Base-by-base conservation (phyloP, 2,329 filamentous ascomycete genomes). In the Phyllosticta citrichinensis region DNA sequence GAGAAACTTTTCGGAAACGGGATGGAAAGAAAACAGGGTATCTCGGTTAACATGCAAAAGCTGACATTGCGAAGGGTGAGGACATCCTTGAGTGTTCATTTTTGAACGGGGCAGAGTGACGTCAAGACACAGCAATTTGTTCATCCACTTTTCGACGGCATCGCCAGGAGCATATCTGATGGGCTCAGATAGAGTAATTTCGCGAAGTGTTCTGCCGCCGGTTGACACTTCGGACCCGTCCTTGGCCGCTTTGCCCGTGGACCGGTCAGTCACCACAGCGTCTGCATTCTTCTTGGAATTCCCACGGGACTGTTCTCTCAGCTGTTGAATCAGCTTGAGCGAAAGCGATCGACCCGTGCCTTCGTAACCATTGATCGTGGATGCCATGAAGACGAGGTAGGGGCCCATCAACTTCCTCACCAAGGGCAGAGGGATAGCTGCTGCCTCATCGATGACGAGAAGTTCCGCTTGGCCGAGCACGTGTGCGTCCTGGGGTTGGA, bases 301-400 rank as follows among this genome's bases (percentile, higher is more conserved):
- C 50, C 85, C 84, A 67, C 89, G 82, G 35, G 93, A 95, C 72
- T 99, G 92, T 69, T 99, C 93, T 62, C 94, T 87, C 24, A 99
- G 83, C 75, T 99, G 93, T 73, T 97, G 95, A 65, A 99, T 97
- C 66, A 99, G 81, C 77, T 99, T 99, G 59, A 99, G 79, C 0
- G 94, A 97, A 5, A 99, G 81, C 0, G 94, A 97, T 62, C 94
- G 86, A 51, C 94, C 94, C 6, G 94, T 99, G 61, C 94, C 94
- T 77, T 99, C 94, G 72, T 99, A 99, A 62, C 94, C 94, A 71
- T 97, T 97, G 77, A 99, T 97, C 1, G 94, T 99, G 0, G 94
- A 99, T 0, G 95, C 91, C 94, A 99, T 97, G 76, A 99, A 99
- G 9, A 97, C 91, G 47, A 99, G 80, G 74, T 99, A 99, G 14